Evolutionary conservation across 2,329 filamentous ascomycete species (phyloP), one percentile per base, ranked within the genome.

Genomic region (Dothideomycetidae sp.): DNA sequence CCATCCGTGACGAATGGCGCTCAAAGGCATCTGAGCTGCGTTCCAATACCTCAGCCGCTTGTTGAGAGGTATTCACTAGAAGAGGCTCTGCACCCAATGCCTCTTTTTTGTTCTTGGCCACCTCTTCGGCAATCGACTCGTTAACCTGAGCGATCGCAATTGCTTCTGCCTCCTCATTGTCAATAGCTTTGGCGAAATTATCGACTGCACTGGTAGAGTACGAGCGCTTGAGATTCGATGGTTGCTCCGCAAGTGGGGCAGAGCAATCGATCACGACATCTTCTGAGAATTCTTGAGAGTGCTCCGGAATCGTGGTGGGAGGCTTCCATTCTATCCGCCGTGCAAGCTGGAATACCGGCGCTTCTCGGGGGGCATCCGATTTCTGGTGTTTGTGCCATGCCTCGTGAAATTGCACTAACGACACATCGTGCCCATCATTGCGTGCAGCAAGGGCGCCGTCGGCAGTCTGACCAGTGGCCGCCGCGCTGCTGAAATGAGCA

Each of bases 331-430:
- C 86, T 50, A 94, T 83, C 45, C 78, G 73, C 59, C 84, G 80
- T 39, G 79, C 80, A 56, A 92, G 86, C 57, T 93, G 81, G 52
- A 85, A 92, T 56, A 93, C 84, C 30, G 78, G 78, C 84, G 84
- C 93, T 56, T 94, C 86, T 48, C 79, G 75, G n/a, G n/a, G n/a
- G 35, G 84, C 79, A 33, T 76, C 78, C 16, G 40, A 36, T 42
- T 68, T 69, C 56, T 88, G 76, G 46, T 78, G 73, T 56, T 81
- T 79, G 59, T 88, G 84, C 66, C 90, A 81, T 38, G 84, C 82
- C 57, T 90, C 84, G 52, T 85, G 92, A 61, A 93, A 94, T 50
- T 83, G 85, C 44, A 86, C 85, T 68, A 96, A 55, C 42, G 79
- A 81, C 45, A 55, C 53, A 42, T 65, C 62, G 33, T 55, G 50